These are phyloP conservation scores for Protomyces pachydermus DNA, from an alignment of 1,139 yeast genomes.

Conservation along the genomic window DNA sequence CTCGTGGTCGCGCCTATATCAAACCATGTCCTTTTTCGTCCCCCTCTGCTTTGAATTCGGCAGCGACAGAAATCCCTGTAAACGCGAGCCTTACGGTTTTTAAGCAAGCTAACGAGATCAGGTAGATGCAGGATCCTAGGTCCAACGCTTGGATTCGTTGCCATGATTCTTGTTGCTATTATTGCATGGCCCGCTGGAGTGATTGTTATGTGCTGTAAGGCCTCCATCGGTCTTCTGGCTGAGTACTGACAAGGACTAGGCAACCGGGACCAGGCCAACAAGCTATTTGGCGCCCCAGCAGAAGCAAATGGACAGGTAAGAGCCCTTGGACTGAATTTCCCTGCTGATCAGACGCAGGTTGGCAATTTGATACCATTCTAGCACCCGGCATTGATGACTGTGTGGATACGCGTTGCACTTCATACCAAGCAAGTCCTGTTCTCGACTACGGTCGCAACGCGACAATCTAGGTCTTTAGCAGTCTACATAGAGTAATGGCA, in stretches of 20 bases:
- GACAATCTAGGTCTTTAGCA: too few species aligned
- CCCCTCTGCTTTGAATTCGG: slow-evolving; percentile 11
- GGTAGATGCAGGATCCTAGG: slow-evolving; percentile 23
- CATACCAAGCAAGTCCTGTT: too few species aligned
- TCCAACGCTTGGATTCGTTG: slow-evolving; percentile 27
- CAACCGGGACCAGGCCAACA: background rate
- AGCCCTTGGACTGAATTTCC: background rate
- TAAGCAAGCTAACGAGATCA: too few species aligned
- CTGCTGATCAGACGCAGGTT: background rate
- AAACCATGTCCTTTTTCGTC: background rate
- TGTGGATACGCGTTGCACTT: too few species aligned
- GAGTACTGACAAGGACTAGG: background rate
- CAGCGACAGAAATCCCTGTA: slow-evolving; percentile 22
- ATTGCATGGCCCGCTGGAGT: slow-evolving; percentile 27
- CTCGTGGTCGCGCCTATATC: too few species aligned
- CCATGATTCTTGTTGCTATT: slow-evolving; percentile 20
- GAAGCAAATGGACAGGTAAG: slow-evolving; percentile 21
- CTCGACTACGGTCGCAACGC: too few species aligned
- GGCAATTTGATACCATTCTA: slow-evolving; percentile 21
- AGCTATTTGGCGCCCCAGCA: slow-evolving; percentile 21
- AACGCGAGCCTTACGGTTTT: too few species aligned
- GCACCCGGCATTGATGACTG: too few species aligned
- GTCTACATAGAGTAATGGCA: too few species aligned
- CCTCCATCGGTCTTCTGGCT: background rate
- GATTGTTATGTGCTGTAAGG: slow-evolving; percentile 19